A percentile compares a stretch with the other conserved stretches of the same genome.
phyloP scores from a whole-genome alignment of 768 basidiomycete genomes.

The Tricholoma hemisulphureum region DNA sequence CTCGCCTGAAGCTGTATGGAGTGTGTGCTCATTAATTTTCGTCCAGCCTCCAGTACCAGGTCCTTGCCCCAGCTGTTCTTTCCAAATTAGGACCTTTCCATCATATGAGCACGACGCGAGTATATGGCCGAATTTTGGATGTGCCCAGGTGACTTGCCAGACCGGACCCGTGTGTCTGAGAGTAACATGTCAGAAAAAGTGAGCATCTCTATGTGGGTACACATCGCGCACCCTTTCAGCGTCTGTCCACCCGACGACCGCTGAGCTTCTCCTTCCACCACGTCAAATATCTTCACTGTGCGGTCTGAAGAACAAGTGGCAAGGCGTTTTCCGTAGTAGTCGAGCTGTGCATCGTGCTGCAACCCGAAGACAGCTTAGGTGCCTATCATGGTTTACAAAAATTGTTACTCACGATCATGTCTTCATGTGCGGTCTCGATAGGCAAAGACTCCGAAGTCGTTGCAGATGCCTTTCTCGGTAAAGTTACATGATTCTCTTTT shows the following conservation, averaged over 20 bases:
- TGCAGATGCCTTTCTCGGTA: constrained; percentile 41
- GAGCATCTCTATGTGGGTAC: constrained; percentile 3
- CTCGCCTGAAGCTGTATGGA: constrained; percentile 91
- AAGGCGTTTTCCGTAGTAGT: constrained; percentile 95
- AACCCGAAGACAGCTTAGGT: constrained; percentile 1
- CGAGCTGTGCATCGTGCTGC: constrained; percentile 97
- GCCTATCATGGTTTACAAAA: background rate
- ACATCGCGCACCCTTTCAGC: constrained; percentile 67
- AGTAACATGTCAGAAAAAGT: constrained; percentile 1
- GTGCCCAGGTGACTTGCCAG: constrained; percentile 98
- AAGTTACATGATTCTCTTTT: background rate
- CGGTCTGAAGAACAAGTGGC: constrained; percentile 97
- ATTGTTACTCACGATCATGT: constrained; percentile 83
- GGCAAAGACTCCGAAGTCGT: constrained; percentile 68
- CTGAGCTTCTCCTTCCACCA: constrained; percentile 83
- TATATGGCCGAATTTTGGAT: constrained; percentile 95
- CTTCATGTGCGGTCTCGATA: constrained; percentile 95
- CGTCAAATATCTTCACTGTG: constrained; percentile 93
- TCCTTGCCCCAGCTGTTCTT: constrained; percentile 71
- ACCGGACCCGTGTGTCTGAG: constrained; percentile 92
- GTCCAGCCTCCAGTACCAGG: constrained; percentile 70
- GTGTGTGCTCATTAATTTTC: constrained; percentile 91
- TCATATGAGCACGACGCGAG: constrained; percentile 99
- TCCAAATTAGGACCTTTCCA: constrained; percentile 98
- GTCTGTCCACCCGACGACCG: constrained; percentile 63